These are phyloP conservation scores for Coffea eugenioides DNA, from an alignment of 257 asterid genomes.

Conservation along the genomic window DNA sequence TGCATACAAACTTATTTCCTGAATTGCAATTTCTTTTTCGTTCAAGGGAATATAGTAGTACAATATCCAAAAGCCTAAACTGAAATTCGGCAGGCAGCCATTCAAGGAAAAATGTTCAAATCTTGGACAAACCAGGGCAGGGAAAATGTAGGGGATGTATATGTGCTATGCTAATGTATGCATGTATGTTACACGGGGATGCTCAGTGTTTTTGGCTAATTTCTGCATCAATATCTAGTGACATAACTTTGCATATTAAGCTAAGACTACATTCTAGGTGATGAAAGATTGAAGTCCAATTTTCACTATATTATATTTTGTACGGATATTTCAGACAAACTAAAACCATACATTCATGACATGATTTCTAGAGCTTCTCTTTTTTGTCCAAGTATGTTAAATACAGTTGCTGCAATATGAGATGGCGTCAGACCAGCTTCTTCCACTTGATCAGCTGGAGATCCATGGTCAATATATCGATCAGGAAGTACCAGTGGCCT, in stretches of 20 bases:
- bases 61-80: not conserved
- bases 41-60: not conserved
- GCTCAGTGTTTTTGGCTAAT: not conserved
- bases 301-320: slow-evolving; percentile 12
- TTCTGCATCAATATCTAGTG: not conserved
- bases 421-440: slow-evolving; percentile 82
- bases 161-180: not conserved
- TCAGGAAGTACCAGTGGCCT: slow-evolving; percentile 97
- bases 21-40: no score
- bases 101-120: not conserved
- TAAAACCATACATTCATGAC: slow-evolving; percentile 41
- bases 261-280: slow-evolving; percentile 13
- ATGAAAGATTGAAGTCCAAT: not conserved
- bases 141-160: not conserved
- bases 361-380: slow-evolving; percentile 84
- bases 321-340: slow-evolving; percentile 5
- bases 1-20: no score
- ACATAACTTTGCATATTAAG: not conserved
- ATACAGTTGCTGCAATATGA: slow-evolving; percentile 84
- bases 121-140: not conserved
- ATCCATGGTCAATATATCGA: slow-evolving; percentile 88
- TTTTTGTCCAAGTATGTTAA: slow-evolving; percentile 75
- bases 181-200: not conserved
- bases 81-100: not conserved
- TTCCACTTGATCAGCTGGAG: slow-evolving; percentile 65